These are phyloP conservation scores for Trypanosoma avium DNA, from an alignment of 208 protist genomes.

Conservation along the genomic window DNA sequence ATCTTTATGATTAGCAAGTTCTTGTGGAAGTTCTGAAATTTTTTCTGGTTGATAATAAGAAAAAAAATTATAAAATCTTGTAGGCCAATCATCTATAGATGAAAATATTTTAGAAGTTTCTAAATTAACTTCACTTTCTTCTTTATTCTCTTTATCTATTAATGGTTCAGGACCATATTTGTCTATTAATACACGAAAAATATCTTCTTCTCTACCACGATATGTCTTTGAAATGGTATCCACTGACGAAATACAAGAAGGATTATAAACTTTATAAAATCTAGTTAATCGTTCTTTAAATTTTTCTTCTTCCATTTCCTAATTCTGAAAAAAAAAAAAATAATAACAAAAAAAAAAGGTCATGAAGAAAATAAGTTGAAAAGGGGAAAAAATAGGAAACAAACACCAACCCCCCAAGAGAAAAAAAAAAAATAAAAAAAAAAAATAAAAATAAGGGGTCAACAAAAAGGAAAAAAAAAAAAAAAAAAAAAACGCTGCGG, in stretches of 20 bases:
- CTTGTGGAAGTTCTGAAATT: neutral
- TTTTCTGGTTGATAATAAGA: neutral
- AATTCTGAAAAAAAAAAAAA: conserved; percentile 25
- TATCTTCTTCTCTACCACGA: conserved; percentile 30
- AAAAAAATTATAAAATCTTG: conserved; percentile 4
- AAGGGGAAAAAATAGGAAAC: too few species aligned
- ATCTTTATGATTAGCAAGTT: neutral
- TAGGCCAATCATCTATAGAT: neutral
- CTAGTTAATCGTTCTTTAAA: conserved; percentile 13
- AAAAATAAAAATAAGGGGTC: too few species aligned
- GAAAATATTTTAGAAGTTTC: neutral
- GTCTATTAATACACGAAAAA: conserved; percentile 31
- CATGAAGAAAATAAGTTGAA: neutral
- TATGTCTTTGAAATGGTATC: conserved; percentile 27
- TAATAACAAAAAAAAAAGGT: conserved; percentile 7
- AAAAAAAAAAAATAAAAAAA: too few species aligned
- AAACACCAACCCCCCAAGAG: neutral
- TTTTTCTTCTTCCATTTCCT: conserved; percentile 44
- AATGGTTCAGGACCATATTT: conserved; percentile 39
- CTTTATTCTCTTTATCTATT: neutral
- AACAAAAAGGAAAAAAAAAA: too few species aligned
- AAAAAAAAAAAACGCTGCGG: too few species aligned
- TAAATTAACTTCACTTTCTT: neutral
- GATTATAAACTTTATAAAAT: conserved; percentile 30
- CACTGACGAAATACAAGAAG: conserved; percentile 24